Evolutionary conservation across 2,329 filamentous ascomycete genomes (phyloP), one percentile per base, ranked within the genome.

Genomic region (Plectosphaerella plurivora): DNA sequence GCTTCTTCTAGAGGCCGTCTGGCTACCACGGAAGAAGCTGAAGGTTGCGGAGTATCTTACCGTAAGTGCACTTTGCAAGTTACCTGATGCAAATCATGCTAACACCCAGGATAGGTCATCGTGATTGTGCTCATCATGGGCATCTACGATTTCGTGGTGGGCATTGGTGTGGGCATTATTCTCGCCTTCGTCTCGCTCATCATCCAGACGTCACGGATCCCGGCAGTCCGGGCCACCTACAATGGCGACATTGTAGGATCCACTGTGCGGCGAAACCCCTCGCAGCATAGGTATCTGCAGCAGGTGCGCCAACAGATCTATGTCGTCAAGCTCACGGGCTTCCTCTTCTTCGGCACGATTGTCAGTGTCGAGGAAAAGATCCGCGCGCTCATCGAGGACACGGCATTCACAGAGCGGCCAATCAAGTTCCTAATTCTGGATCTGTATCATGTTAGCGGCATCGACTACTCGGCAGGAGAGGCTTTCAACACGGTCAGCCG

Each of bases 301-400:
- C 82, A 93, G 58, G 92, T 94, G 15, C 92, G 93, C 3, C 81
- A 83, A 33, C 94, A 99, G 66, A 94, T 95, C 35, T 88, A 89
- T 53, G 86, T 97, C 48, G 88, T 96, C 63, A 97, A 97, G 68
- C 79, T 99, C 15, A 87, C 89, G 0, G 93, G 94, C 0, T 97
- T 93, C 64, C 81, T 99, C n/a, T 99, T 99, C 76, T 99, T 99
- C 60, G 94, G 94, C 15, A 97, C 92, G 3, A 96, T 99, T 58
- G 93, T 97, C 50, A 91, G 90, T 47, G 93, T 99, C 0, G 94
- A 99, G 68, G 88, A 90, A 57, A 88, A 88, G 57, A 92, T 97
- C 55, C 83, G 92, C 20, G 83, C 79, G 4, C 73, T 97, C 33
- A 86, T 97, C 46, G 86, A 92, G 25, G 91, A 96, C 28, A 86